Evolutionary conservation across 805 yeast genomes (phyloP), one percentile per base, ranked within the genome.

Genomic region (Torulaspora microellipsoides): DNA sequence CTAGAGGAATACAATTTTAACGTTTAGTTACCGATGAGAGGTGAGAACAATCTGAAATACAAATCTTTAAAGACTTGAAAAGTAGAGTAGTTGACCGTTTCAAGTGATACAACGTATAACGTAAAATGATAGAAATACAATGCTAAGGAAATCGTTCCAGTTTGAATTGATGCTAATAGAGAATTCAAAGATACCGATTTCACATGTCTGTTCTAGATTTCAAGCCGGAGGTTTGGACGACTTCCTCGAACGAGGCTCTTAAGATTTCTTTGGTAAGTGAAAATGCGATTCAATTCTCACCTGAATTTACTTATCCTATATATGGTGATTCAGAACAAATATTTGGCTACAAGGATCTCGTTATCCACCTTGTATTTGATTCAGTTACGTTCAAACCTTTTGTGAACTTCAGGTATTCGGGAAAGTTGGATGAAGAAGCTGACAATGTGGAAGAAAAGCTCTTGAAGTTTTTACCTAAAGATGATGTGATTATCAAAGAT

Each of bases 261-360:
- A 71, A 74, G 36, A 60, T 88, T 7, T 78, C 78, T 3, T 58
- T 81, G 34, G 85, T 84, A 4, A 81, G 78, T 46, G 71, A 76
- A 2, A 66, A 72, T 2, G 75, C 81, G 2, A 77, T 82, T 15
- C 69, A 77, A 3, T 89, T 90, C 68, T 67, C 73, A 31, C 97
- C 98, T 0, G 58, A 68, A 11, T 89, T 87, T 67, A 91, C 98
- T 1, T 93, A 93, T 62, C 95, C 97, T 2, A 83, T 93, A 9
- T 93, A 79, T 70, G 98, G 98, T 5, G 95, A 89, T 37, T 75
- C 88, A 1, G 99, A 93, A 59, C 81, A 81, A 42, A 81, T 93
- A 1, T 87, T 81, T 58, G 99, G 99, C 2, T 93, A 78, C 61
- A 75, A 81, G 51, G 83, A 78, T 53, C 69, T 90, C 30, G 70